Conservation (phyloP, 2,329 filamentous ascomycete species). For the Fusarium robinianum region DNA sequence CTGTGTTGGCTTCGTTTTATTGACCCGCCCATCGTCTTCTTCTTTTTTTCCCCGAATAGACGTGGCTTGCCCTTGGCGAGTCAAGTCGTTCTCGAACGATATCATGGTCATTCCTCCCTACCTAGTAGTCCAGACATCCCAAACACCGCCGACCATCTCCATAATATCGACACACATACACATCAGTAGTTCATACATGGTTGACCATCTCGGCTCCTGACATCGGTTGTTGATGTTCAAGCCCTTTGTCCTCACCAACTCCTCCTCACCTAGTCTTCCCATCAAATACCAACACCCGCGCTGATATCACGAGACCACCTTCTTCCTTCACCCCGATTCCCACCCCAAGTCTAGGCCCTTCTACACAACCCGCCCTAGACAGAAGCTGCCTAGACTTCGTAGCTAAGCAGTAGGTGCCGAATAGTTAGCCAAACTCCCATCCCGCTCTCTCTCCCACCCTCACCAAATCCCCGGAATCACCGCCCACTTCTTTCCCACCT, state of each 20-base stretch:
- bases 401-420: too few species aligned
- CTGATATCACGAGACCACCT: too few species aligned
- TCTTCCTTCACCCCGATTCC: too few species aligned
- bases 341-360: neutral
- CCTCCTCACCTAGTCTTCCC: neutral
- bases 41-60: neutral
- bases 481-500: constrained; percentile 74
- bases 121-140: too few species aligned
- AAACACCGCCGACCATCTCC: neutral
- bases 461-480: constrained; percentile 62
- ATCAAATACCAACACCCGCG: too few species aligned
- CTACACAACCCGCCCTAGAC: too few species aligned
- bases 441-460: constrained; percentile 4
- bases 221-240: constrained; percentile 21
- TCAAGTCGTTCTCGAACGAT: neutral
- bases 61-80: constrained; percentile 5
- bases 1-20: too few species aligned
- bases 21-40: too few species aligned
- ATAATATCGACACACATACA: neutral
- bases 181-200: neutral
- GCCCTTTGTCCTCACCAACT: neutral
- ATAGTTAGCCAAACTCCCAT: constrained; percentile 3
- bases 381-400: too few species aligned
- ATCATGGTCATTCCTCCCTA: constrained; percentile 1
- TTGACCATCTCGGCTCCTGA: constrained; percentile 17